Percentiles rank a stretch among this genome's conserved stretches.
Evolutionary conservation across 495 filamentous ascomycete species (phyloP).

Genomic region (Jackrogersella minutella): DNA sequence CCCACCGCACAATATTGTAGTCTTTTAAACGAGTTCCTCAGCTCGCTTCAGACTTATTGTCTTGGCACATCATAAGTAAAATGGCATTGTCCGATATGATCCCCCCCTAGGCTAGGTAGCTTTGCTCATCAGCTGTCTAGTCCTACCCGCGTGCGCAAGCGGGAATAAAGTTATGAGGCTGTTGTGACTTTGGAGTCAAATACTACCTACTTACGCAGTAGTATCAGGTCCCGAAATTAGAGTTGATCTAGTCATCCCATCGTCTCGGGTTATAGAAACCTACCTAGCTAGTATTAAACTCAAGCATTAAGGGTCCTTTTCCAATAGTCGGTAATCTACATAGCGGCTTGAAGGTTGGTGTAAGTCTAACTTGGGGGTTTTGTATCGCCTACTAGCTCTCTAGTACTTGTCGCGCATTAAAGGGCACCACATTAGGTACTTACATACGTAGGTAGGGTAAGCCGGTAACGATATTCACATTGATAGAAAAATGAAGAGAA

Average conservation of each 20-base stretch:
- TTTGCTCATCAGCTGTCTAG: conserved; percentile 31
- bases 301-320: background rate
- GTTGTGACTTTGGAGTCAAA: conserved; percentile 7
- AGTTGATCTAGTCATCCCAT: conserved; percentile 19
- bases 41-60: conserved; percentile 40
- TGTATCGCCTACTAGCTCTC: background rate
- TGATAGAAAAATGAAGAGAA: background rate
- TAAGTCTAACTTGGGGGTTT: background rate
- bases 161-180: conserved; percentile 27
- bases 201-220: conserved; percentile 16
- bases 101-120: too few relatives aligned
- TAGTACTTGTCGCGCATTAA: background rate
- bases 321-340: background rate
- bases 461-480: background rate
- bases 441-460: background rate
- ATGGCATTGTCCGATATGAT: conserved; percentile 35
- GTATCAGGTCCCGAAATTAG: too few relatives aligned
- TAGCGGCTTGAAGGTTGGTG: background rate
- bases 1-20: background rate
- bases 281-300: background rate
- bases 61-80: conserved; percentile 39
- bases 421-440: background rate
- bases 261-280: conserved; percentile 9
- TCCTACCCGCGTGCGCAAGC: background rate
- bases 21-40: conserved; percentile 2